These are phyloP conservation scores for Calonectria pauciramosa DNA, from an alignment of 2,329 filamentous ascomycete genomes.

Conservation along the genomic window DNA sequence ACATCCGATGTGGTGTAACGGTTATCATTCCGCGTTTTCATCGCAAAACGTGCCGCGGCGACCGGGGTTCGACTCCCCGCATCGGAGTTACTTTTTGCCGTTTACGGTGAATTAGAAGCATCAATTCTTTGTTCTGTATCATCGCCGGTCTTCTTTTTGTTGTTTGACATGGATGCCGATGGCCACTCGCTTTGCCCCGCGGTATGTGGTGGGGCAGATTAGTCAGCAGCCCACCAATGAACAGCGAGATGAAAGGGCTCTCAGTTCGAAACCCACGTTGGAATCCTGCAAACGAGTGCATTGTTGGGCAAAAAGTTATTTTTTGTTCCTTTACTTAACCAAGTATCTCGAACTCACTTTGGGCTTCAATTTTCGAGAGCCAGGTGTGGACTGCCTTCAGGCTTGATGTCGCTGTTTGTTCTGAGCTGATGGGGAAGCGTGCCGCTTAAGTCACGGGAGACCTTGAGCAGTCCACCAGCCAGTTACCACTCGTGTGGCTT, in stretches of 20 bases:
- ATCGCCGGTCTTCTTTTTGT: not conserved
- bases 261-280: not conserved
- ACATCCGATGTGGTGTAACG: conserved; percentile 27
- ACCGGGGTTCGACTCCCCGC: conserved; percentile 25
- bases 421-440: too few relatives aligned
- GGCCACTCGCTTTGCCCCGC: not conserved
- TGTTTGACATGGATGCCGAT: not conserved
- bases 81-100: conserved; percentile 1
- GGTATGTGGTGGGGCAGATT: not conserved
- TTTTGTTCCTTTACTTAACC: not conserved
- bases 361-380: too few relatives aligned
- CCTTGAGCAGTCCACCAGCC: too few relatives aligned
- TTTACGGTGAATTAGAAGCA: not conserved
- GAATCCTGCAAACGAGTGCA: not conserved
- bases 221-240: not conserved
- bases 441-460: too few relatives aligned
- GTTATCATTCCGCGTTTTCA: conserved; percentile 30
- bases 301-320: not conserved
- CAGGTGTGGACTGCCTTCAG: too few relatives aligned
- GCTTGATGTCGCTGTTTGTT: too few relatives aligned
- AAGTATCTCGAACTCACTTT: too few relatives aligned
- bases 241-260: not conserved
- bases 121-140: not conserved
- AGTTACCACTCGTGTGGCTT: too few relatives aligned
- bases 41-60: conserved; percentile 12